phyloP scores from a whole-genome alignment of 805 yeast genomes.

The Myxozyma nipponensis region DNA sequence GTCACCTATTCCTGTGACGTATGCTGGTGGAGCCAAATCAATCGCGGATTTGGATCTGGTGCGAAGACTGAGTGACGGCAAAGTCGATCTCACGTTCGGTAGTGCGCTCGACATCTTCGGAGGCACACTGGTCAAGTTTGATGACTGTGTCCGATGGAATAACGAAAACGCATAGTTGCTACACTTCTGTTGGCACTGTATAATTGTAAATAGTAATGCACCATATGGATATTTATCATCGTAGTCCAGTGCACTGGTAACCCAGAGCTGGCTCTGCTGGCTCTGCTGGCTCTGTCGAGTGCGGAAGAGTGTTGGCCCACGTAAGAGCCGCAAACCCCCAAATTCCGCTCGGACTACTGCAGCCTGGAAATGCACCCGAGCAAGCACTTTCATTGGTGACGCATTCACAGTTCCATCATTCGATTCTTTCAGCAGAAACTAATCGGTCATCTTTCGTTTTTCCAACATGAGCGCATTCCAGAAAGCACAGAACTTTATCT shows the following conservation, averaged over 20 bases:
- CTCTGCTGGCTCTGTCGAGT: no score
- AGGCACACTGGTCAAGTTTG: conserved; percentile 71
- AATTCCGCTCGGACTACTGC: no score
- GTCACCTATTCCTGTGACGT: conserved; percentile 73
- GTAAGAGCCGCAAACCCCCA: no score
- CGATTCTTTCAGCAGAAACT: no score
- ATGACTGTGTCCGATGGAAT: conserved; percentile 77
- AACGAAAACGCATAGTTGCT: conserved; percentile 24
- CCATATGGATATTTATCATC: neutral
- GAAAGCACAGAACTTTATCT: conserved; percentile 37
- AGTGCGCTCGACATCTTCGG: conserved; percentile 94
- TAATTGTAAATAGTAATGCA: no score
- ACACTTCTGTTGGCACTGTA: neutral
- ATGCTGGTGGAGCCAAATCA: conserved; percentile 94
- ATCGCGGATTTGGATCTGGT: conserved; percentile 67
- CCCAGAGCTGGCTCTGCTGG: neutral
- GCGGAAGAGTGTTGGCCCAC: no score
- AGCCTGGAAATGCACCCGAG: no score
- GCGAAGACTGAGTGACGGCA: conserved; percentile 63
- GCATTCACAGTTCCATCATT: no score
- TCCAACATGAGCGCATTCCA: conserved; percentile 27
- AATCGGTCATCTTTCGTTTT: no score
- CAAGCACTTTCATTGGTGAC: no score
- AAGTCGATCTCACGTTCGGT: conserved; percentile 89
- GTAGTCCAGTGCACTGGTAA: neutral